Evolutionary conservation across 2,329 filamentous ascomycete genomes (phyloP), one percentile per base, ranked within the genome.

Genomic region (Alternaria dauci): DNA sequence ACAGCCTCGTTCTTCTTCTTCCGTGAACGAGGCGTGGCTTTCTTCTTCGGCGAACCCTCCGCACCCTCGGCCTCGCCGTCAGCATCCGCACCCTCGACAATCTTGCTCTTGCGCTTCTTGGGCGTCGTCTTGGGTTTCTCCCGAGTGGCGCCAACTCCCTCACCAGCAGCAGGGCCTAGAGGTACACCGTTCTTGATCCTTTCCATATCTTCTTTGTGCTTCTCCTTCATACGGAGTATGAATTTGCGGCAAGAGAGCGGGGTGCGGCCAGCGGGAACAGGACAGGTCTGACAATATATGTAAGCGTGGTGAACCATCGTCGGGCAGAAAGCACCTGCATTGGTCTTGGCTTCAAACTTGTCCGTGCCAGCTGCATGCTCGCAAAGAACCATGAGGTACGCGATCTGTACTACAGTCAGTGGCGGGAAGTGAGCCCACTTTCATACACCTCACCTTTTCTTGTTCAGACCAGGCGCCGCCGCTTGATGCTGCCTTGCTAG

Each of bases 191-290:
- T 51, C 60, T 66, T 64, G 63, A 69, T 59, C 62, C 68, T 70
- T 25, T 62, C 60, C 2, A 75, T 67, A 8, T 75, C 70, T 30
- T 62, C 59, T 36, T 71, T 71, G 58, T 68, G 50, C 32, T 67
- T 68, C n/a, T 61, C 63, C 59, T 71, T 73, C 14, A 75, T 62
- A 26, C 69, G 70, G 2, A 41, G 41, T 23, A 75, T 39, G 51
- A 75, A 64, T 50, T 66, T 69, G 54, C 68, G 58, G 59, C 74
- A 76, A 1, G 74, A 71, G 54, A 70, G 63, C 23, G 63, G 32
- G 30, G 63, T 59, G 42, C 72, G 70, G 9, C 69, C 69, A n/a
- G 42, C 54, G 2, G 72, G 74, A 30, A 30, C 28, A 30, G 28
- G 28, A 11, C 28, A 30, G 28, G 28, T 30, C 28, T 30, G 28